These are phyloP conservation scores for Fremontodendron californicum DNA, from an alignment of 345 rosid species.

Conservation along the genomic window DNA sequence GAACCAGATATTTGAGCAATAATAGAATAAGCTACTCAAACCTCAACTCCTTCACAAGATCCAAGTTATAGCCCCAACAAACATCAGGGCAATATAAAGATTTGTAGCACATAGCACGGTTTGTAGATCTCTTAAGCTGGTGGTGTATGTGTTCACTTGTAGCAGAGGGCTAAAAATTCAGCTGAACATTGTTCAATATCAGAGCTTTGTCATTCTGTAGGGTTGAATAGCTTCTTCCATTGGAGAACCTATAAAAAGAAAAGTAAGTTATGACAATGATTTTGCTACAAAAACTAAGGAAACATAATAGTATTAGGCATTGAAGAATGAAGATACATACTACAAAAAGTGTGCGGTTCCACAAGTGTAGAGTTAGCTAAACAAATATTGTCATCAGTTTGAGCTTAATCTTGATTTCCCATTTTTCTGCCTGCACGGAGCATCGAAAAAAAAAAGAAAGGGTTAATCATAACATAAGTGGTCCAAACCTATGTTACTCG, in stretches of 20 bases:
- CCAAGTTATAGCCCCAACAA: neutral
- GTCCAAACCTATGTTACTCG: too few species aligned
- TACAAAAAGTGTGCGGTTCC: neutral
- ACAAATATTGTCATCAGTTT: constrained; percentile 19
- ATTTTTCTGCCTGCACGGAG: constrained; percentile 66
- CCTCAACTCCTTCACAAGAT: neutral
- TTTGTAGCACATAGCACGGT: neutral
- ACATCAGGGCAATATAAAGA: neutral
- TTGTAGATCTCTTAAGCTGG: neutral
- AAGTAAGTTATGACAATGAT: neutral
- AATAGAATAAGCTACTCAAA: neutral
- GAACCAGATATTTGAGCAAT: neutral
- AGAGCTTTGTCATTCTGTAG: neutral
- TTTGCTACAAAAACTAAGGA: neutral
- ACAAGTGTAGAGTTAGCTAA: neutral
- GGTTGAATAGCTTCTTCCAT: constrained; percentile 1
- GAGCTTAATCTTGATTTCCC: constrained; percentile 52
- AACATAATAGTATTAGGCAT: neutral
- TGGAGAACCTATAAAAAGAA: neutral
- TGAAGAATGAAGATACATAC: constrained; percentile 11
- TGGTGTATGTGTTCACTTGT: neutral
- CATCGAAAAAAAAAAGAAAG: constrained; percentile 1
- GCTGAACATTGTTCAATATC: neutral
- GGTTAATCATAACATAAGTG: neutral
- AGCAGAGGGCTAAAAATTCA: neutral